Base-by-base conservation (phyloP, 129 eudicot genomes). In the Gnaphalium uliginosum region DNA sequence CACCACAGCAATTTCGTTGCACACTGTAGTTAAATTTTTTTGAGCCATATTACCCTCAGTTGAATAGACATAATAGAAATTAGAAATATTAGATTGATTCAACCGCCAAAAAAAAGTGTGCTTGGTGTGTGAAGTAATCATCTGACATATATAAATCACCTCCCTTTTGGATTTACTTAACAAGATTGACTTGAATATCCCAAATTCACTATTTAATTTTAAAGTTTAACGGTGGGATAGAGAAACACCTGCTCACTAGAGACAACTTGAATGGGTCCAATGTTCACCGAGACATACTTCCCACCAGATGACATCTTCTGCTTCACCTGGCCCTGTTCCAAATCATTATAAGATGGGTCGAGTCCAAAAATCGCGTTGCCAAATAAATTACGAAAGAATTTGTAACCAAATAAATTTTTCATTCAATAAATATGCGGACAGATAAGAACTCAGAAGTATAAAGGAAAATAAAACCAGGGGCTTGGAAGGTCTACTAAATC, bases 261-360 rank as follows among this genome's bases (percentile, higher is more conserved):
- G 79, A 77, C 78, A 65, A 94, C 98, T 83, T 84, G 96, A 75
- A 94, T 90, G 8, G 98, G 98, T 76, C 98, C 98, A 65, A 94
- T 94, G 71, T 94, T 94, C 22, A 94, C 98, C 0, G 98, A 94
- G 2, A 94, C 90, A 73, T 94, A 94, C 81, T 94, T 94, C 59
- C 98, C 98, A 69, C 97, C 92, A 2, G 98, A 90, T 39, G 98
- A 94, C 61, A 90, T 63, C 74, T 90, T 94, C 81, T 87, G 96
- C 82, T 88, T 94, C 72, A 94, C 97, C 71, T 83, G 89, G 73
- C 89, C 98, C 98, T 93, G 83, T 35, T 78, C 21, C 27, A 66
- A 23, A 73, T 66, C 59, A 50, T 15, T 41, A 53, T 17, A 19
- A 68, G 70, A 69, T 29, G 22, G 8, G 10, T 69, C 0, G 21